Evolutionary conservation across 2,329 filamentous ascomycete genomes (phyloP), one percentile per base, ranked within the genome.

Genomic region (Neofusicoccum umdonicola): DNA sequence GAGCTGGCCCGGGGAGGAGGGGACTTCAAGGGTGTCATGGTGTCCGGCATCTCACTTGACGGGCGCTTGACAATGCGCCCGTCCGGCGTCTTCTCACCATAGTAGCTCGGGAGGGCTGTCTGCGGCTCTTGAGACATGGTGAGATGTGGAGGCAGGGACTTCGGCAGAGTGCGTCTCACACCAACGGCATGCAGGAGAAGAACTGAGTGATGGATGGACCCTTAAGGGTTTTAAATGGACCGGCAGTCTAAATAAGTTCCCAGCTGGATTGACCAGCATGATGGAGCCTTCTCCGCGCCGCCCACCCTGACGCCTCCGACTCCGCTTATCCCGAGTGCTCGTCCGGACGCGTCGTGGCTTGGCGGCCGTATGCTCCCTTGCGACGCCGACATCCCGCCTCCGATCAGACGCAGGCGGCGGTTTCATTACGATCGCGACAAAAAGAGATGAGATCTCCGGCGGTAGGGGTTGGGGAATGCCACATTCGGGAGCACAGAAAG

Each of bases 51-150:
- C 15, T 66, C 65, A 51, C 52, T 58, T 45, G 63, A 65, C 15
- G 65, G 54, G 27, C 65, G 57, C 50, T 64, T 66, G 17, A 66
- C 50, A 22, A 66, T 61, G 19, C 65, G 62, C 5, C 62, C 62
- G 37, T 66, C 65, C 8, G 62, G 22, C 19, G 65, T 66, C 31
- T 39, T 65, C 19, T 66, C 62, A 15, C 65, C 63, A 48, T 64
- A 56, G 37, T 51, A 66, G 13, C 56, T 57, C 19, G 65, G 65
- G 17, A 64, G 65, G n/a, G 34, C 50, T 48, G 19, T 47, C 48
- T 51, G 54, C 19, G 22, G 60, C n/a, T 61, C 64, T 62, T 65
- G 27, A 44, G 47, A 47, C 60, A 51, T 51, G 19, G 42, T 34
- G 27, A 41, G 37, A 35, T 12, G 22, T 31, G 15, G 12, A 27